Base-by-base conservation (phyloP, 306 rosid species). In the Gastrolobium villosum region DNA sequence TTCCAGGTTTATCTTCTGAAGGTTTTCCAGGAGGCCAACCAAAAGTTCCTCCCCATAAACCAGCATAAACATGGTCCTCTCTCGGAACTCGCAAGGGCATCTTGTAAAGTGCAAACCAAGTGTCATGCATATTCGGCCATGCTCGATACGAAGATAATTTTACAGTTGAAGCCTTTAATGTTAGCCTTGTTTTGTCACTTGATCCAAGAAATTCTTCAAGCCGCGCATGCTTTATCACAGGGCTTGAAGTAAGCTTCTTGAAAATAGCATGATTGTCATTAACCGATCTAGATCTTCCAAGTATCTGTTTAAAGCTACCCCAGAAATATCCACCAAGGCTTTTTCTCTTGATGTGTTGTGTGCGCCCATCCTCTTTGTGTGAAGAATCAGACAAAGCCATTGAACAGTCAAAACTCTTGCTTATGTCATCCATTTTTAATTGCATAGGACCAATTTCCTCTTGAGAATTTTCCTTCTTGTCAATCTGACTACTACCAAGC, bases 11-110 rank as follows among this genome's bases (percentile, higher is more conserved):
- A 83, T 90, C 97, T 65, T 86, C 84, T 11, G 82, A 72, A 15
- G 93, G 91, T 87, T 72, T 90, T 65, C 96, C 96, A 7, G 97
- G 96, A 71, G 97, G 97, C 97, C 96, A 90, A 65, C 92, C 96
- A 74, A 90, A 92, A 53, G 97, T 88, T 20, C 97, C 97, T 57
- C 97, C 97, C 96, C 96, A 92, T 41, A 92, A 80, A 84, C 97
- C 97, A 8, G 96, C 92, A 75, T 82, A 89, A 82, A 86, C 88
- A 20, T 87, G 90, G 44, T 84, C 90, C 5, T 45, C 75, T 13
- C 84, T 64, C 2, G 92, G 84, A 45, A 63, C 82, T 50, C 75
- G 84, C 90, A 87, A 70, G 5, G 95, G 93, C 83, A 92, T 75
- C 86, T 89, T 92, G 89, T 88, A 92, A 62, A 92, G 87, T 68